These are phyloP conservation scores for Hypseocharis bilobata DNA, from an alignment of 441 rosid genomes.

Conservation along the genomic window DNA sequence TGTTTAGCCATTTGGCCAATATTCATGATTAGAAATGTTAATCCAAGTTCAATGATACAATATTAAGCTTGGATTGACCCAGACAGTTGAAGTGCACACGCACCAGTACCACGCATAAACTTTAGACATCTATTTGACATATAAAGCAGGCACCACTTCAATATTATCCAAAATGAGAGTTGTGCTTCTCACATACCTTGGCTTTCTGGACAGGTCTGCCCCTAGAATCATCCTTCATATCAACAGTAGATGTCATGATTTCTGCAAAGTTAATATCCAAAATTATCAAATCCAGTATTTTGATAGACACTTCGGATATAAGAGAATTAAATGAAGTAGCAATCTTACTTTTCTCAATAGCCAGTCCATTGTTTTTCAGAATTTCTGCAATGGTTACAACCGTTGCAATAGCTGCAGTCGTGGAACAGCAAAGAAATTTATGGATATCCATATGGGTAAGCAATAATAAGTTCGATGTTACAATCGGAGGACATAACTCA, in stretches of 20 bases:
- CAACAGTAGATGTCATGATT: constrained; percentile 61
- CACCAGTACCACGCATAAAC: too few relatives aligned
- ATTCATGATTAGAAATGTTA: too few relatives aligned
- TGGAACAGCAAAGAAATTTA: too few relatives aligned
- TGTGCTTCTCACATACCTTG: constrained; percentile 32
- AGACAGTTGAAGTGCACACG: too few relatives aligned
- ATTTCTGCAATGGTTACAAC: constrained; percentile 73
- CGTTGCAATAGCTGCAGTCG: constrained; percentile 50
- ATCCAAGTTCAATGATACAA: too few relatives aligned
- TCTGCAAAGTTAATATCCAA: constrained; percentile 26
- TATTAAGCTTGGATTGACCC: too few relatives aligned
- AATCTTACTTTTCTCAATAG: constrained; percentile 60
- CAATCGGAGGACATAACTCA: too few relatives aligned
- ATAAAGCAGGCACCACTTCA: too few relatives aligned
- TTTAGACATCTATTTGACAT: too few relatives aligned
- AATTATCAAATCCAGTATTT: not conserved
- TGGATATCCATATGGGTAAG: too few relatives aligned
- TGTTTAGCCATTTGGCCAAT: too few relatives aligned
- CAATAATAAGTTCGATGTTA: too few relatives aligned
- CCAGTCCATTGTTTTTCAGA: constrained; percentile 67
- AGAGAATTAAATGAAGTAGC: not conserved
- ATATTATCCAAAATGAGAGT: not conserved
- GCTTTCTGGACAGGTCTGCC: constrained; percentile 70
- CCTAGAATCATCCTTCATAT: constrained; percentile 64
- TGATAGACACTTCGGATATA: not conserved